Percentiles rank a stretch among this genome's conserved stretches.
phyloP scores from a whole-genome alignment of 495 filamentous ascomycete genomes.

The Penicillium bovifimosum region DNA sequence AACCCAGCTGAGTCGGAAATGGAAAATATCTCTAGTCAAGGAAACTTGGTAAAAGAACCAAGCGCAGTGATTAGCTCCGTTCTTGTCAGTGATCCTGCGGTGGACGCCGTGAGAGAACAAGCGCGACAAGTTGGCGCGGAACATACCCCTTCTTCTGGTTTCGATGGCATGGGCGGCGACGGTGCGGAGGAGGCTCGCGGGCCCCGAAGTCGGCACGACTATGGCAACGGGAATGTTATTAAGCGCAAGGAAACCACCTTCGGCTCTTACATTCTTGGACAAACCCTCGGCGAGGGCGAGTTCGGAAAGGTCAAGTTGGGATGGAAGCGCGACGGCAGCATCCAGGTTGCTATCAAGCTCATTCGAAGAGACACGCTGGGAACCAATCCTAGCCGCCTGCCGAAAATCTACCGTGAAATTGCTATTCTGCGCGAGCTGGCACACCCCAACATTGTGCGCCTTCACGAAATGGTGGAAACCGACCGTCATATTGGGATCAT shows the following conservation, averaged over 20 bases:
- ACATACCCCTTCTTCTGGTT: slow-evolving; percentile 46
- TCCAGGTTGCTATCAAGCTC: slow-evolving; percentile 96
- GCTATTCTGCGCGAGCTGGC: slow-evolving; percentile 77
- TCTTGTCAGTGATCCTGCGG: slow-evolving; percentile 69
- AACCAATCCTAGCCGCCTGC: slow-evolving; percentile 76
- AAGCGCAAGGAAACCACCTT: slow-evolving; percentile 78
- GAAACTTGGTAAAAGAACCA: slow-evolving; percentile 34
- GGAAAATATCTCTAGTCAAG: slow-evolving; percentile 23
- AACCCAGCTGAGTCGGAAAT: slow-evolving; percentile 16
- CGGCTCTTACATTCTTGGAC: slow-evolving; percentile 90
- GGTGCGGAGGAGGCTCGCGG: slow-evolving; percentile 57
- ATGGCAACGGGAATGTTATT: slow-evolving; percentile 45
- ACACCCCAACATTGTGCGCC: slow-evolving; percentile 93
- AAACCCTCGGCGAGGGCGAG: slow-evolving; percentile 96
- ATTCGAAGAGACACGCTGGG: slow-evolving; percentile 87
- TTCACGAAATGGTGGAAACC: slow-evolving; percentile 98
- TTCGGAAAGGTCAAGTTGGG: slow-evolving; percentile 99
- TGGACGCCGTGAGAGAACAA: slow-evolving; percentile 71
- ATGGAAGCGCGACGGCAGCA: slow-evolving; percentile 94
- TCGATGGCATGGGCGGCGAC: slow-evolving; percentile 49
- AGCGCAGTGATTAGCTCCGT: slow-evolving; percentile 66
- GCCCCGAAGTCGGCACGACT: slow-evolving; percentile 72
- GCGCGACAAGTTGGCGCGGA: slow-evolving; percentile 62
- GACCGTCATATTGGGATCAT: slow-evolving; percentile 96
- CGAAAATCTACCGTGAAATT: slow-evolving; percentile 97